Base-by-base conservation (phyloP, 495 filamentous ascomycete species). In the Apodospora peruviana region DNA sequence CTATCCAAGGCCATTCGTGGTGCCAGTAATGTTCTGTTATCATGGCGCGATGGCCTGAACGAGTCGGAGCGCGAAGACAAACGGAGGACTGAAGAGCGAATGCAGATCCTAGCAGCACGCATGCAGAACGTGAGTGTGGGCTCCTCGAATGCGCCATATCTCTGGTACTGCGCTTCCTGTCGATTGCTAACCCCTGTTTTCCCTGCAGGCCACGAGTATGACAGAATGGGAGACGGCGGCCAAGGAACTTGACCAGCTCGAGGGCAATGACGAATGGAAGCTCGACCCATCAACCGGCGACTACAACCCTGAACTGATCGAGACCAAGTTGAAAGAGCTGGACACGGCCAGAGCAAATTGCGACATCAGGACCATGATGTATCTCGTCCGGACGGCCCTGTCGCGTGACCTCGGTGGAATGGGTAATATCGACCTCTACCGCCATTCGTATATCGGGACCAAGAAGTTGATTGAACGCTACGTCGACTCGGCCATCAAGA, bases 401-500 rank as follows among this genome's bases (percentile, higher is more conserved):
- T 88, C 85, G 25, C 84, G 91, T 24, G 82, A 89, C 54, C 60
- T 96, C 27, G 91, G 89, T 10, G 85, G 83, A 51, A 95, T 96
- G 86, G 88, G 85, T 43, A 86, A 90, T 62, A 74, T 84, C 9
- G 77, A 81, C 38, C 78, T 96, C 5, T 96, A 95, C 67, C 83
- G 81, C 45, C 87, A 95, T 58, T 85, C 86, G 2, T 84, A 93
- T 60, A 79, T 85, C 24, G 91, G 91, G 2, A 96, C 91, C 1
- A 96, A 96, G 64, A 70, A 76, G 25, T 66, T 96, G 39, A 88
- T 96, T 49, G 91, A 96, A 65, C 73, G 75, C 14, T 96, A 96
- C 57, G 91, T 95, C 46, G 80, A 84, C 34, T 85, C 88, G 0
- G 83, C 87, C 11, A 57, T 88, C 9, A 75, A 78, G 39, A 91